phyloP scores from a whole-genome alignment of 768 basidiomycete species.

The Leccinum boreale region DNA sequence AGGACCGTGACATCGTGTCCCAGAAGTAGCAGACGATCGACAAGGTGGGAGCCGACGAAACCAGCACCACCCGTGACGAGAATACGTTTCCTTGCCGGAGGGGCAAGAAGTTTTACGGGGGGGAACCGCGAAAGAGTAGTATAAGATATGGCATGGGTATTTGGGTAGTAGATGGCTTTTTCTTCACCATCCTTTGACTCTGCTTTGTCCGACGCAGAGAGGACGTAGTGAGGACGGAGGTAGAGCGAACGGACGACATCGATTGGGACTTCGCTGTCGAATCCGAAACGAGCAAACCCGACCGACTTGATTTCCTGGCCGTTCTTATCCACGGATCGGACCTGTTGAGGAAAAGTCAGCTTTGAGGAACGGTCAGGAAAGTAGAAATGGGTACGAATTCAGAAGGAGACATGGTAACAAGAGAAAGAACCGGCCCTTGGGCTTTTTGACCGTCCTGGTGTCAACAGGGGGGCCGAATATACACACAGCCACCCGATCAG shows the following conservation, averaged over 20 bases:
- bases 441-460: neutral
- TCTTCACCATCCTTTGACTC: conserved; percentile 40
- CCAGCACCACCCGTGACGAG: conserved; percentile 97
- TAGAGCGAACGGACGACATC: conserved; percentile 86
- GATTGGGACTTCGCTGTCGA: conserved; percentile 80
- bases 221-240: conserved; percentile 75
- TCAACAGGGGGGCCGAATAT: neutral
- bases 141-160: conserved; percentile 82
- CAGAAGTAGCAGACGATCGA: conserved; percentile 95
- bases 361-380: neutral
- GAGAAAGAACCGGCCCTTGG: neutral
- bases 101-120: conserved; percentile 83
- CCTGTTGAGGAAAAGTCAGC: conserved; percentile 37
- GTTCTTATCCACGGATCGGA: conserved; percentile 66
- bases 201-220: conserved; percentile 38
- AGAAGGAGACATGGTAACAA: conserved; percentile 16
- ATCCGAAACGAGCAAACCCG: conserved; percentile 83
- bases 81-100: conserved; percentile 78
- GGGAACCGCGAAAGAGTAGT: conserved; percentile 90
- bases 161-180: conserved; percentile 70
- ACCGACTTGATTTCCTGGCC: conserved; percentile 76
- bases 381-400: conserved; percentile 11
- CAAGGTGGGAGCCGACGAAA: conserved; percentile 98
- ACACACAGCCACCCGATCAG: conserved; percentile 12
- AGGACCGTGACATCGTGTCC: conserved; percentile 97